phyloP scores from a whole-genome alignment of 2,329 filamentous ascomycete genomes.

The Xylariaceae sp. region DNA sequence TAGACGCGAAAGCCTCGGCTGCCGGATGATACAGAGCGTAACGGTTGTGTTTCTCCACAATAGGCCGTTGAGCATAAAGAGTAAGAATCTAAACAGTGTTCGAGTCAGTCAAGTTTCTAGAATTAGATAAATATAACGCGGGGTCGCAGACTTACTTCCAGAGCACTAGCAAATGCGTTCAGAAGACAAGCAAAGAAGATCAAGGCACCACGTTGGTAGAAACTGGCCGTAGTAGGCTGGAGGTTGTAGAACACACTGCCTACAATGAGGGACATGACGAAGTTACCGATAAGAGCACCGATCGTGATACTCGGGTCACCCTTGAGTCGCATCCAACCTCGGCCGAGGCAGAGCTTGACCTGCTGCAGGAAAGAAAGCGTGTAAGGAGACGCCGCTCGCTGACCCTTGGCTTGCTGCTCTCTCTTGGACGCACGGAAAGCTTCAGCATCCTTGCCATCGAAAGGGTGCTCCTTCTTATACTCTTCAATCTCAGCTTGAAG shows the following conservation, averaged over 20 bases:
- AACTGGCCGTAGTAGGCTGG: slow-evolving; percentile 57
- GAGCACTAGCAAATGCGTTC: slow-evolving; percentile 75
- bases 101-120: slow-evolving; percentile 18
- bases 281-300: slow-evolving; percentile 65
- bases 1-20: slow-evolving; percentile 80
- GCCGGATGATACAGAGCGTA: slow-evolving; percentile 89
- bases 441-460: slow-evolving; percentile 51
- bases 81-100: slow-evolving; percentile 60
- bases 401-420: slow-evolving; percentile 51
- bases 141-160: slow-evolving; percentile 52
- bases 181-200: slow-evolving; percentile 85
- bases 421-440: slow-evolving; percentile 51
- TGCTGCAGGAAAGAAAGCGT: slow-evolving; percentile 75
- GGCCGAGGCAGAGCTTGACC: slow-evolving; percentile 70
- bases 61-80: slow-evolving; percentile 81
- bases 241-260: slow-evolving; percentile 78
- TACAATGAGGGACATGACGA: slow-evolving; percentile 71
- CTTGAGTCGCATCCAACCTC: slow-evolving; percentile 70
- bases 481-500: slow-evolving; percentile 51
- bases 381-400: slow-evolving; percentile 69
- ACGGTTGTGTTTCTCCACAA: slow-evolving; percentile 82
- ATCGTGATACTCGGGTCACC: slow-evolving; percentile 73
- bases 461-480: slow-evolving; percentile 49
- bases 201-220: slow-evolving; percentile 73
- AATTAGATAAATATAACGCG: not conserved